Evolutionary conservation across 371 early-diverging fungal genomes (phyloP).

Genomic region (Chytridium lagenaria): DNA sequence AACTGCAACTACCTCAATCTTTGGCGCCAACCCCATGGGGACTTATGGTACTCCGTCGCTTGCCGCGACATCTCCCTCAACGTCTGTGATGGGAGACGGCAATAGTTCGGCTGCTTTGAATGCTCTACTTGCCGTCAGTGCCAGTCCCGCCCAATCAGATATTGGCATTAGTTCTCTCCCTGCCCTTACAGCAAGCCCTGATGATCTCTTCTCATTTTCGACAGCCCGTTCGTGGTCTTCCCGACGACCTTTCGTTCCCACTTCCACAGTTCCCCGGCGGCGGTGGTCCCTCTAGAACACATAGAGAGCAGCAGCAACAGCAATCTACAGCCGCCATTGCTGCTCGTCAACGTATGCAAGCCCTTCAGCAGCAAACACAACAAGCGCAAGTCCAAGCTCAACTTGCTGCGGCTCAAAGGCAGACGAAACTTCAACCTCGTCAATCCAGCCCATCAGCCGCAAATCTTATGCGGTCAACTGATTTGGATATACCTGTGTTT

Average conservation of each 20-base stretch:
- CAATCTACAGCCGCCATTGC: background rate
- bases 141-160: too few species aligned
- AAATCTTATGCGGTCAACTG: background rate
- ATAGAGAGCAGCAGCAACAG: background rate
- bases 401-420: background rate
- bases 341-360: background rate
- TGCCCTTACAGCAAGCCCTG: slow-evolving; percentile 10
- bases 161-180: too few species aligned
- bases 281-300: background rate
- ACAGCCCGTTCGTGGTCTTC: slow-evolving; percentile 17
- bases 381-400: background rate
- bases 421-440: background rate
- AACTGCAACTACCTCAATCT: background rate
- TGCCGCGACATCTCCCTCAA: background rate
- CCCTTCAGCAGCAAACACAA: background rate
- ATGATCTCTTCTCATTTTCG: slow-evolving; percentile 20
- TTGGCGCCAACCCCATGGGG: background rate
- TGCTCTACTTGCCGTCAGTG: background rate
- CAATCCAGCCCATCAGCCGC: background rate
- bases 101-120: background rate
- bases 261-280: slow-evolving; percentile 13
- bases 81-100: background rate
- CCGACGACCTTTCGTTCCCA: slow-evolving; percentile 20
- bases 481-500: slow-evolving; percentile 18
- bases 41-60: background rate